phyloP scores from a whole-genome alignment of 2,329 filamentous ascomycete genomes.

The Fonsecaea nubica region DNA sequence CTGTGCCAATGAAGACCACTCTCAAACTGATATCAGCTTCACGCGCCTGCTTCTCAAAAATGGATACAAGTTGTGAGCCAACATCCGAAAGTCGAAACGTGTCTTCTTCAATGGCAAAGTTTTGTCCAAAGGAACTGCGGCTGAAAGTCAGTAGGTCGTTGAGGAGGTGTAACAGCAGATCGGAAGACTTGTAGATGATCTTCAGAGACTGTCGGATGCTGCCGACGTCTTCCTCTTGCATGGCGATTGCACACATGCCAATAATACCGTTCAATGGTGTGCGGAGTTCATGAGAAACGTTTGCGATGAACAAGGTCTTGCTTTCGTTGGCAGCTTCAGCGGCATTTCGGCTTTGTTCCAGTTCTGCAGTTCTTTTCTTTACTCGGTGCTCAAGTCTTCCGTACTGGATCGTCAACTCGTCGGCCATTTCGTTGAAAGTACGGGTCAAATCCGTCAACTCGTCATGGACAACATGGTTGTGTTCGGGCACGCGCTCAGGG shows the following conservation, averaged over 20 bases:
- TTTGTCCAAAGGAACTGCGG: conserved; percentile 89
- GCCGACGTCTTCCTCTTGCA: conserved; percentile 81
- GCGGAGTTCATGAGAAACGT: conserved; percentile 84
- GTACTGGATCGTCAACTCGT: conserved; percentile 86
- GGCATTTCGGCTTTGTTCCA: conserved; percentile 86
- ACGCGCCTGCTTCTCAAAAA: conserved; percentile 86
- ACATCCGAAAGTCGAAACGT: conserved; percentile 84
- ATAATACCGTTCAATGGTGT: conserved; percentile 94
- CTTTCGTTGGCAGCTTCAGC: conserved; percentile 91
- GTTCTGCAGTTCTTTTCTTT: conserved; percentile 76
- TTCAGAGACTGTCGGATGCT: conserved; percentile 82
- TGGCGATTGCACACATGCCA: conserved; percentile 90
- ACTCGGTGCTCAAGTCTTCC: conserved; percentile 82
- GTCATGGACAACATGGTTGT: conserved; percentile 77
- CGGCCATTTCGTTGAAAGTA: conserved; percentile 92
- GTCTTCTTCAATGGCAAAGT: conserved; percentile 78
- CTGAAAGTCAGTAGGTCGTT: conserved; percentile 90
- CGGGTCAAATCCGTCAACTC: conserved; percentile 82
- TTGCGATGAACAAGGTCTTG: conserved; percentile 96
- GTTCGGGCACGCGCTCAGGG: conserved; percentile 77
- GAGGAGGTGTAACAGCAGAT: conserved; percentile 80
- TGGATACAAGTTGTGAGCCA: conserved; percentile 77
- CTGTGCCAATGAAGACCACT: conserved; percentile 69
- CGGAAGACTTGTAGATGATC: conserved; percentile 84
- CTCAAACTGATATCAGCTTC: conserved; percentile 76